Percentiles rank a stretch among this genome's conserved stretches.
These are phyloP conservation scores for Candida argentea DNA, from an alignment of 805 yeast species.

Conservation along the genomic window DNA sequence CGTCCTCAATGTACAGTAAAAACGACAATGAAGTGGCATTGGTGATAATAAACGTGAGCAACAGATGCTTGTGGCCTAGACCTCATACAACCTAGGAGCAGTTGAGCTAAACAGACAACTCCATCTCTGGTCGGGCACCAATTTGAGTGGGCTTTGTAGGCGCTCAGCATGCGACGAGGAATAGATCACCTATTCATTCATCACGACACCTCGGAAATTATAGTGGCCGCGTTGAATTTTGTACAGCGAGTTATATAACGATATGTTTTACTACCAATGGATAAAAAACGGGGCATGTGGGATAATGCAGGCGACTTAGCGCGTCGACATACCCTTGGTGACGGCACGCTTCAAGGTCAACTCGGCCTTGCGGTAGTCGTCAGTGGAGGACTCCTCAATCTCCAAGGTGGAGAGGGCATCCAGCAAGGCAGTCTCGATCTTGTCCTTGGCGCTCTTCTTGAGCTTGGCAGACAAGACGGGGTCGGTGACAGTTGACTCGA, in stretches of 20 bases:
- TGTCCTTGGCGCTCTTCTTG: conserved; percentile 95
- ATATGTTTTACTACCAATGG: conserved; percentile 2
- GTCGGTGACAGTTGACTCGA: conserved; percentile 94
- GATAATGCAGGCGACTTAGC: conserved; percentile 40
- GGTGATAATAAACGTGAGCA: no score
- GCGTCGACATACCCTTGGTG: conserved; percentile 98
- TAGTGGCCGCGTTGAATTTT: no score
- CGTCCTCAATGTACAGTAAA: not conserved
- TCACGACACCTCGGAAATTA: no score
- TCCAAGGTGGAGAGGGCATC: conserved; percentile 97
- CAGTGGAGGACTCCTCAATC: conserved; percentile 93
- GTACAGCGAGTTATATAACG: not conserved
- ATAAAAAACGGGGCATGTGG: conserved; percentile 4
- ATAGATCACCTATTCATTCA: no score
- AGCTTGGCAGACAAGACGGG: conserved; percentile 96
- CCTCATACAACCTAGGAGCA: no score
- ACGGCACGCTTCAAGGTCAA: conserved; percentile 98
- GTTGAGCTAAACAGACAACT: no score
- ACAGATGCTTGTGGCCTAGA: no score
- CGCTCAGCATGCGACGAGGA: no score
- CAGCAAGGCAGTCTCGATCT: conserved; percentile 94
- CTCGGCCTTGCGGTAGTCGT: conserved; percentile 98
- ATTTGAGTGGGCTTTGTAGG: no score
- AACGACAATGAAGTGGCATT: not conserved
- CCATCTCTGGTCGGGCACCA: no score